Evolutionary conservation across 768 basidiomycete species (phyloP), one percentile per base, ranked within the genome.

Genomic region (Termitomyces sp.): DNA sequence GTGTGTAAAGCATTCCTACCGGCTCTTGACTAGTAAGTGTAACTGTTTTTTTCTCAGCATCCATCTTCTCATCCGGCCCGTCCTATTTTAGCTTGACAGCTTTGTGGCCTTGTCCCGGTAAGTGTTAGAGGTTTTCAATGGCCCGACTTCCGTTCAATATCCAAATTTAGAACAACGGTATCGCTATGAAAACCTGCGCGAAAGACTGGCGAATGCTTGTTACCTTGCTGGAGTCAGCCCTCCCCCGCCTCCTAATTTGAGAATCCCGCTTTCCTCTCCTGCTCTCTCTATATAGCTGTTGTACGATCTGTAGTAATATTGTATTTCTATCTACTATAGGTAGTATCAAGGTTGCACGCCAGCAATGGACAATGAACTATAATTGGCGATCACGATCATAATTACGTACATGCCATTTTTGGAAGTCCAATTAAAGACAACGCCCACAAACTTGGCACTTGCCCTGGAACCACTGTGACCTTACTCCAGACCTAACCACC

Each of bases 81-180:
- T 57, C 54, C 45, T 46, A 46, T 53, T 42, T 35, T 39, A 80
- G 80, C 70, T 70, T 89, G 62, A 81, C 81, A 51, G 76, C 78
- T 7, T 66, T 89, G 49, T 89, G 87, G 87, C 88, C 89, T 0
- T 89, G 86, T 68, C 68, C 75, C 58, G 84, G 88, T 88, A 66
- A 66, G 76, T 70, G 45, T 38, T 59, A 60, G 48, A 33, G 58
- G 58, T 7, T 22, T 15, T 28, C 6, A 46, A 40, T 22, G 32
- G 46, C 42, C 39, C 28, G 54, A 55, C 12, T 33, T 55, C 39
- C n/a, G 18, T 18, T 46, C 36, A 7, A 32, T 33, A n/a, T 42
- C 28, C 38, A 59, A 28, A 53, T 39, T 18, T 58, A 87, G 88
- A 81, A 63, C 84, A 86, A 79, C 75, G 84, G 54, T 68, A 70